phyloP scores from a whole-genome alignment of 2,329 filamentous ascomycete species.

The Alternaria rosae region DNA sequence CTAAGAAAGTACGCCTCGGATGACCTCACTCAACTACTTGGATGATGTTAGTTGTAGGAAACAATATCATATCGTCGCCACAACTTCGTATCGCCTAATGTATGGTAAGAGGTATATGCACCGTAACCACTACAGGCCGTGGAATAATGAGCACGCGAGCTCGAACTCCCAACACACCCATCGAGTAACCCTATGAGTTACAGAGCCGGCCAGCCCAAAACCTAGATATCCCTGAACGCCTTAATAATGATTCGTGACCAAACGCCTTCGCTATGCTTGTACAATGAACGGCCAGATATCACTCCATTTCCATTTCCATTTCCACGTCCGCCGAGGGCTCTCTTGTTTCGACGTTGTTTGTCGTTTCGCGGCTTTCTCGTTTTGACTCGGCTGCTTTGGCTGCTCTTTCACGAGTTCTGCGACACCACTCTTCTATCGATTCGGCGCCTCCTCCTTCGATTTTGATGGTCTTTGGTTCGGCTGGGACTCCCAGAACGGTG shows the following conservation, averaged over 20 bases:
- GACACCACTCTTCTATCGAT: constrained; percentile 71
- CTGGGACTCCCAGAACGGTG: constrained; percentile 78
- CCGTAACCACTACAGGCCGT: not conserved
- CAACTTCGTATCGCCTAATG: not conserved
- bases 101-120: not conserved
- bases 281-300: constrained; percentile 18
- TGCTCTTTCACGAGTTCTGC: constrained; percentile 40
- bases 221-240: constrained; percentile 12
- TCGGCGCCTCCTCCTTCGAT: constrained; percentile 79
- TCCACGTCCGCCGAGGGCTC: constrained; percentile 32
- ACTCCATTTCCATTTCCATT: constrained; percentile 39
- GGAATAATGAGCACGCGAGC: not conserved
- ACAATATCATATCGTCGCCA: not conserved
- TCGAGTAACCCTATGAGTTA: not conserved
- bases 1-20: not conserved
- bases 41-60: not conserved
- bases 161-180: not conserved
- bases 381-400: constrained; percentile 32
- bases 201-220: not conserved
- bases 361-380: constrained; percentile 30
- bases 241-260: constrained; percentile 17
- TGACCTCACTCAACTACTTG: not conserved
- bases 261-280: constrained; percentile 49
- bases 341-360: constrained; percentile 23
- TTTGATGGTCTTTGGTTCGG: constrained; percentile 73